Base-by-base conservation (phyloP, 2,329 filamentous ascomycete genomes). In the Cryphonectria carpinicola region DNA sequence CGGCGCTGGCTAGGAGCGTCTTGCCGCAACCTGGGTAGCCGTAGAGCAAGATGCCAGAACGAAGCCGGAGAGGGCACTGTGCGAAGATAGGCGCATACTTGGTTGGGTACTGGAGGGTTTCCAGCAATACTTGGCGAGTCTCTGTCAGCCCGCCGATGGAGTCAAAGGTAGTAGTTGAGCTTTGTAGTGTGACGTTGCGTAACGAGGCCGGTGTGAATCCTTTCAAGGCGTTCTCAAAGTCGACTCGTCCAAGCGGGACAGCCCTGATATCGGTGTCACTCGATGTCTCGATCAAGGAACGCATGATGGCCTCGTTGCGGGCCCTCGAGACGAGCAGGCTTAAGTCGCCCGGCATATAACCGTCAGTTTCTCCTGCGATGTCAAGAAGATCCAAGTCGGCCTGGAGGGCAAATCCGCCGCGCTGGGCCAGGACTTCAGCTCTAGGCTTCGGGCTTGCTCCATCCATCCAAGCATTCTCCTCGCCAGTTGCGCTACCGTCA, bases 81-180 rank as follows among this genome's bases (percentile, higher is more conserved):
- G 95, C 94, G 78, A 99, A 99, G 74, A 99, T 98, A 1, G 96
- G 96, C 0, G 96, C 96, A 78, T 99, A 99, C 71, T 96, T 97
- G 1, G 97, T 99, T 0, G 96, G 96, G 77, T 99, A 99, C 79
- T 98, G 93, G 4, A 99, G 84, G 0, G 96, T 99, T 81, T 99
- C 96, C 11, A 99, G 87, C 3, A 99, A 87, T n/a, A 93, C 94
- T 76, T 95, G 92, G 4, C 97, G 90, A 0, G 96, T 99, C 76
- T 93, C 90, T 60, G 89, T 88, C 5, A 99, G 85, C 22, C 96
- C 96, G 65, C 96, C 96, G 73, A 99, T 98, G 0, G 93, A 93
- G 73, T 92, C 90, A 81, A 98, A 99, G 10, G 93, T 97, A 0
- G 93, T 98, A 1, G 93, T 96, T 3, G 94, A 97, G 68, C 93